These are phyloP conservation scores for Arthroderma sp. DNA, from an alignment of 2,329 filamentous ascomycete genomes.

Conservation along the genomic window DNA sequence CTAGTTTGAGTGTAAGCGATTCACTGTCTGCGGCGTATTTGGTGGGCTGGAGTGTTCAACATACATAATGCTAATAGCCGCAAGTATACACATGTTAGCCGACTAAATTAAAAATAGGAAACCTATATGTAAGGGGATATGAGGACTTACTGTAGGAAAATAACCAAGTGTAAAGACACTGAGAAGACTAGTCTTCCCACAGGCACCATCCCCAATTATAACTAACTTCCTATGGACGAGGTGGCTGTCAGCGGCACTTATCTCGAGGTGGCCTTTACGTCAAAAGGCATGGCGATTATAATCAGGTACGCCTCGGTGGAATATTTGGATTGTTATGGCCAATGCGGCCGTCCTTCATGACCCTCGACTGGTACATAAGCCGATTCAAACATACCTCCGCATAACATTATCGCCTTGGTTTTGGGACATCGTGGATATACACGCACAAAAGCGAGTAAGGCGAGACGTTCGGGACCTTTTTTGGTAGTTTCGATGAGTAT, in stretches of 20 bases:
- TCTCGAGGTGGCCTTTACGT: background rate
- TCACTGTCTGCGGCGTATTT: slow-evolving; percentile 8
- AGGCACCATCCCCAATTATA: slow-evolving; percentile 94
- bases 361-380: too few species aligned
- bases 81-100: slow-evolving; percentile 1
- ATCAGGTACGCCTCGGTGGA: too few species aligned
- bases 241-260: slow-evolving; percentile 2
- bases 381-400: slow-evolving; percentile 13
- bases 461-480: too few species aligned
- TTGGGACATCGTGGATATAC: slow-evolving; percentile 22
- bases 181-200: slow-evolving; percentile 92
- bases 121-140: background rate
- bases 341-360: background rate
- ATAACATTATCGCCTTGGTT: slow-evolving; percentile 30
- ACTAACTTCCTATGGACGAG: slow-evolving; percentile 63
- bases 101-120: background rate
- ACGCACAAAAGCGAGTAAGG: too few species aligned
- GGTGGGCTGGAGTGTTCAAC: slow-evolving; percentile 12
- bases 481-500: too few species aligned
- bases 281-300: background rate
- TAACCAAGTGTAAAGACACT: slow-evolving; percentile 97
- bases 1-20: slow-evolving; percentile 30
- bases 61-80: slow-evolving; percentile 30
- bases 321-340: background rate
- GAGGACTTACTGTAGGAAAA: slow-evolving; percentile 74